phyloP scores from a whole-genome alignment of 306 rosid species.

The Fragaria ananassa region DNA sequence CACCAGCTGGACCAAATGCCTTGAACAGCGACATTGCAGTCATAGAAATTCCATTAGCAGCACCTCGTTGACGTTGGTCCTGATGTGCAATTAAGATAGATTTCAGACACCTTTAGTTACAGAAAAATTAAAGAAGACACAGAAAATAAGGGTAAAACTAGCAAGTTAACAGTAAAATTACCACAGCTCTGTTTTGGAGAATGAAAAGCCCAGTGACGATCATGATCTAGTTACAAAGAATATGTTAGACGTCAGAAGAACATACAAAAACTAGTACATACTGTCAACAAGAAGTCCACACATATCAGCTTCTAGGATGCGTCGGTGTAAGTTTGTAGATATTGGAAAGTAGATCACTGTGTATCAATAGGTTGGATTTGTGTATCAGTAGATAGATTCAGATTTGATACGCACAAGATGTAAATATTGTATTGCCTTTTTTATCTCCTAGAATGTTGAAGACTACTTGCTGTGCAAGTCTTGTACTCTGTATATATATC shows the following conservation, averaged over 20 bases:
- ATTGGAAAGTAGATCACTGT: background rate
- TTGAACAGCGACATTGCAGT: constrained; percentile 78
- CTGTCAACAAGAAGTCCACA: background rate
- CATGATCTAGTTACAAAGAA: constrained; percentile 35
- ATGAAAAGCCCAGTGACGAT: constrained; percentile 59
- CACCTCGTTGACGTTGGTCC: constrained; percentile 87
- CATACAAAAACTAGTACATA: background rate
- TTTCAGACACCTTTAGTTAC: background rate
- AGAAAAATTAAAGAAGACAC: background rate
- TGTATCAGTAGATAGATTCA: too few relatives aligned
- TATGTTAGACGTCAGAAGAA: background rate
- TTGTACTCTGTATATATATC: too few relatives aligned
- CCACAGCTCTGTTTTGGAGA: constrained; percentile 80
- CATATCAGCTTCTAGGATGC: background rate
- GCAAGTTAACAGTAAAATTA: constrained; percentile 29
- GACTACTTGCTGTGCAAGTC: too few relatives aligned
- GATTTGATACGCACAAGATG: too few relatives aligned
- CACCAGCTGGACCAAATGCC: constrained; percentile 83
- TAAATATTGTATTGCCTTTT: too few relatives aligned
- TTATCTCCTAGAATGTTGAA: too few relatives aligned
- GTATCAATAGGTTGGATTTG: too few relatives aligned
- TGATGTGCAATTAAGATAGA: constrained; percentile 3
- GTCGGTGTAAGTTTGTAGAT: background rate
- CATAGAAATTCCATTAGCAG: constrained; percentile 88
- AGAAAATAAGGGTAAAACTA: background rate